Percentiles rank a stretch among this genome's conserved stretches.
Conservation (phyloP, 352 stramenopile genomes). For the Peronosclerospora sorghi region DNA sequence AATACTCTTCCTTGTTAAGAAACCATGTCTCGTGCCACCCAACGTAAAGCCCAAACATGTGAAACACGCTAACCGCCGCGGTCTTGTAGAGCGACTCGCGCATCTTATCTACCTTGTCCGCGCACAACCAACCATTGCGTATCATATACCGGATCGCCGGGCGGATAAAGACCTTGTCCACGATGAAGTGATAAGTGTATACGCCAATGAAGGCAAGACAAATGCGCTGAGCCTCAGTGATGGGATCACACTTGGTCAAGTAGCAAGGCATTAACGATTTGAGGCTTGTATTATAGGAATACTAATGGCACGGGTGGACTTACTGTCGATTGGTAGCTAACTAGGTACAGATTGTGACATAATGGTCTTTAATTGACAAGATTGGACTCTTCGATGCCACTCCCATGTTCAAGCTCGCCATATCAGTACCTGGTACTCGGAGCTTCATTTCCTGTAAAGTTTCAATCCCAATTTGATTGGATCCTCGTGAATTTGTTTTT, state of each 20-base stretch:
- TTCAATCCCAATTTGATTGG: no score
- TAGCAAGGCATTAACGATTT: conserved; percentile 71
- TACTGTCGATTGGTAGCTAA: no score
- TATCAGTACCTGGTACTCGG: no score
- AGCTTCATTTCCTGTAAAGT: no score
- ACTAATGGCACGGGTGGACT: no score
- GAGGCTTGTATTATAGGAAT: no score
- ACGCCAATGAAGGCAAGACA: conserved; percentile 31
- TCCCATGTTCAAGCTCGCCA: no score
- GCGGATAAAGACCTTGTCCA: conserved; percentile 51
- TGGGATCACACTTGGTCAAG: conserved; percentile 45
- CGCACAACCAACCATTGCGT: conserved; percentile 23
- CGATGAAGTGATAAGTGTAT: conserved; percentile 65
- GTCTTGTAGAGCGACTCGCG: conserved; percentile 81
- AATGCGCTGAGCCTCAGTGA: conserved; percentile 51
- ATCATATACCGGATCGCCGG: conserved; percentile 37
- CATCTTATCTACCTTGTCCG: conserved; percentile 73
- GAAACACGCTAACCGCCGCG: conserved; percentile 53
- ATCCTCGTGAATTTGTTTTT: no score
- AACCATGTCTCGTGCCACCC: conserved; percentile 58
- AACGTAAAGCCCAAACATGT: conserved; percentile 47
- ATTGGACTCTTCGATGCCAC: no score
- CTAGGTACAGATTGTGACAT: no score
- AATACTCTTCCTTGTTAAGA: conserved; percentile 61
- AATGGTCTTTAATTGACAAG: no score